These are phyloP conservation scores for Aspergillus phoenicis DNA, from an alignment of 2,329 filamentous ascomycete genomes.

Conservation along the genomic window DNA sequence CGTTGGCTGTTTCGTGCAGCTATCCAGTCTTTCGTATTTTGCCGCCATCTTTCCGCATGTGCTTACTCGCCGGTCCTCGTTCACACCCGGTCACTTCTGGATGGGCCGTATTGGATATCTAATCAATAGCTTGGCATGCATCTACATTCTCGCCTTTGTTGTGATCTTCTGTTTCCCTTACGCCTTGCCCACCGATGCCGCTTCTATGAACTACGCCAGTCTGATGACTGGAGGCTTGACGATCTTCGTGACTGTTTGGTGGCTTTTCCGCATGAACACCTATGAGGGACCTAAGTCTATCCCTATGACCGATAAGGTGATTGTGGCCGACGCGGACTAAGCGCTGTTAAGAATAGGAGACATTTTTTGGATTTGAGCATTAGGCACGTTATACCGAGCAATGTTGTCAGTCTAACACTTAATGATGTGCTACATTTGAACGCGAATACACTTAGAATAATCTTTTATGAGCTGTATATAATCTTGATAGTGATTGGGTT, in stretches of 20 bases:
- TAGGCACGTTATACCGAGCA: background rate
- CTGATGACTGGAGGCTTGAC: conserved; percentile 57
- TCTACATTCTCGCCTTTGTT: conserved; percentile 59
- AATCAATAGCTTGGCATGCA: conserved; percentile 54
- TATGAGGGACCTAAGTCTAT: conserved; percentile 43
- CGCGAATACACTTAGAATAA: background rate
- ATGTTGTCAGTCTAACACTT: background rate
- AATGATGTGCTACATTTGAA: background rate
- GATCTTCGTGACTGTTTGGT: conserved; percentile 53
- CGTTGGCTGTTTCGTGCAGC: conserved; percentile 60
- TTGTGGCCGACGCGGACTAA: conserved; percentile 36
- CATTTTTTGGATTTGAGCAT: background rate
- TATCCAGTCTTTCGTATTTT: conserved; percentile 59
- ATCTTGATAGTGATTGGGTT: background rate
- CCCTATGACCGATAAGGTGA: conserved; percentile 36
- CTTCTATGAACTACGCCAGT: conserved; percentile 58
- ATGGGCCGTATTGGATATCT: conserved; percentile 54
- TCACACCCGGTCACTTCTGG: conserved; percentile 57
- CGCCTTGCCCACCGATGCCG: conserved; percentile 47
- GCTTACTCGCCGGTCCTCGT: conserved; percentile 54
- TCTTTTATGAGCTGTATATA: background rate
- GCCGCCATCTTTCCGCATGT: conserved; percentile 56
- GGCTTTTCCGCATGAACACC: conserved; percentile 35
- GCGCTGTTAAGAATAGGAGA: background rate
- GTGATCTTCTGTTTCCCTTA: conserved; percentile 64